Evolutionary conservation across 176 grass and related monocot species (phyloP).

Genomic region (Ananas comosus): DNA sequence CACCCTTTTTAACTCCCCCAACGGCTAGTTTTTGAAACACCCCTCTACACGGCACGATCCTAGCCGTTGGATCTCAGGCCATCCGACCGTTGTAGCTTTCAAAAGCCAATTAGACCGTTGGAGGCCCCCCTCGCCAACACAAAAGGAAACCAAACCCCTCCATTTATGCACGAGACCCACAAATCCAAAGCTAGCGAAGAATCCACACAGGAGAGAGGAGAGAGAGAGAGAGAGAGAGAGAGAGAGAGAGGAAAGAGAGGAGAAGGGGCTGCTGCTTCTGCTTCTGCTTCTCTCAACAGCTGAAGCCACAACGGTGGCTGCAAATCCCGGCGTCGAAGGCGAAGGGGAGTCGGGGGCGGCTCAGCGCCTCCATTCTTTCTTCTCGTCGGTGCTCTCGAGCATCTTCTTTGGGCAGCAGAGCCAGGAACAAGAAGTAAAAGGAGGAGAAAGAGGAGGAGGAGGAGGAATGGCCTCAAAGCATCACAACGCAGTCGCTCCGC

Average conservation of each 20-base stretch:
- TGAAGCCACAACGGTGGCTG: slow-evolving; percentile 43
- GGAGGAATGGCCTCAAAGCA: slow-evolving; percentile 53
- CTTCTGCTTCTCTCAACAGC: slow-evolving; percentile 17
- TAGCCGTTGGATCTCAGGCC: slow-evolving; percentile 36
- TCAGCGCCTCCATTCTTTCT: slow-evolving; percentile 45
- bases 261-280: not conserved
- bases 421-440: slow-evolving; percentile 2
- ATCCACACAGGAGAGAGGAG: not conserved
- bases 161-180: slow-evolving; percentile 21
- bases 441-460: slow-evolving; percentile 5
- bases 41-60: slow-evolving; percentile 5
- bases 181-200: not conserved
- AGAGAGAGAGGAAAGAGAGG: not conserved
- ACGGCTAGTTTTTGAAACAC: slow-evolving; percentile 41
- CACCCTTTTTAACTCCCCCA: slow-evolving; percentile 11
- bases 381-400: slow-evolving; percentile 44
- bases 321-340: slow-evolving; percentile 28
- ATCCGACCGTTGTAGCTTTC: slow-evolving; percentile 52
- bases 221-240: not conserved
- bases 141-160: not conserved
- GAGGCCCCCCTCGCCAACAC: slow-evolving; percentile 15
- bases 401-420: slow-evolving; percentile 27
- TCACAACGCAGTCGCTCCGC: slow-evolving; percentile 30
- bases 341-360: slow-evolving; percentile 43
- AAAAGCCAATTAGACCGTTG: slow-evolving; percentile 51